Evolutionary conservation across 495 filamentous ascomycete species (phyloP).

Genomic region (Aspergillus funiculosus): DNA sequence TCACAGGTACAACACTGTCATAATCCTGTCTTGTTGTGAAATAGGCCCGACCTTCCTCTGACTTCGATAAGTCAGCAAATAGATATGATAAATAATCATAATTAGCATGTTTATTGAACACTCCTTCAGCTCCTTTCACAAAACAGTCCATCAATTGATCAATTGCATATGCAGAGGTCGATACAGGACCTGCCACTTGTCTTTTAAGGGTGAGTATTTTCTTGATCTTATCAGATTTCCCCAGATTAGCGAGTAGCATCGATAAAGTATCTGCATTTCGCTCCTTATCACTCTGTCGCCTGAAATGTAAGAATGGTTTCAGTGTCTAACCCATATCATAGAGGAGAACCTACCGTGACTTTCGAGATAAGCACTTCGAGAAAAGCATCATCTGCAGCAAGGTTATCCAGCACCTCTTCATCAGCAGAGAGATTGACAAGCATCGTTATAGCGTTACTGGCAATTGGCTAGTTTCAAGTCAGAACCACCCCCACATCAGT

Average conservation of each 20-base stretch:
- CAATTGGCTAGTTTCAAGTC: slow-evolving; percentile 58
- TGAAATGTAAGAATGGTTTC: background rate
- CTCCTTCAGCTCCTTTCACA: slow-evolving; percentile 76
- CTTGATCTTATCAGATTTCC: slow-evolving; percentile 68
- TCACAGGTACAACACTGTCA: slow-evolving; percentile 72
- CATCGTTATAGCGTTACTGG: slow-evolving; percentile 87
- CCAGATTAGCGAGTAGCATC: slow-evolving; percentile 90
- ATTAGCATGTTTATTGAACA: slow-evolving; percentile 78
- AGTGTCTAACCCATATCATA: background rate
- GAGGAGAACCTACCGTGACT: slow-evolving; percentile 61
- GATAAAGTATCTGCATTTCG: slow-evolving; percentile 75
- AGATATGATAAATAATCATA: slow-evolving; percentile 91
- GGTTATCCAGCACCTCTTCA: slow-evolving; percentile 58
- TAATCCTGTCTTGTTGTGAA: slow-evolving; percentile 68
- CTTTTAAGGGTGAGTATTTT: slow-evolving; percentile 61
- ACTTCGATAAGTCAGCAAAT: slow-evolving; percentile 86
- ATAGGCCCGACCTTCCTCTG: slow-evolving; percentile 65
- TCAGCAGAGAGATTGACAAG: slow-evolving; percentile 87
- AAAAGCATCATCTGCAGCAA: slow-evolving; percentile 77
- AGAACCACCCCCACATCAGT: background rate
- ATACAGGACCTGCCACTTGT: slow-evolving; percentile 53
- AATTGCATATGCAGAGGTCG: slow-evolving; percentile 62
- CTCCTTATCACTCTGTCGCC: slow-evolving; percentile 51
- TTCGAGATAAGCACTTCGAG: slow-evolving; percentile 64
- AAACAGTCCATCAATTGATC: slow-evolving; percentile 94